Evolutionary conservation across 352 stramenopile species (phyloP), one percentile per base, ranked within the genome.

Genomic region (Phytopythium kandeliae): DNA sequence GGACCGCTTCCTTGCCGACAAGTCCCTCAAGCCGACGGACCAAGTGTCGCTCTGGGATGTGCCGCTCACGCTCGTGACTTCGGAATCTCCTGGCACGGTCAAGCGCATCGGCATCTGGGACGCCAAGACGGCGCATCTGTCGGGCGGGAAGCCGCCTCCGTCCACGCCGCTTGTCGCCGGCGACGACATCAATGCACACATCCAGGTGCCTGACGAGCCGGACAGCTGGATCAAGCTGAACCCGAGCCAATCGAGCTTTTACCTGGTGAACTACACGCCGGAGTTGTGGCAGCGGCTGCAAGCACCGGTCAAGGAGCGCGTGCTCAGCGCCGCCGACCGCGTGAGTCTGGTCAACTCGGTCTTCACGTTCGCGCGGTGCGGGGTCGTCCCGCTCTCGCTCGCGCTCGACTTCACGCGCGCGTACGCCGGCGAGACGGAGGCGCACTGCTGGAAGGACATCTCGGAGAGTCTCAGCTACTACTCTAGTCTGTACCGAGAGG

Each of bases 181-280:
- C 38, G 74, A 85, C n/a, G 75, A 93, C 13, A 91, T 97, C 69
- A 84, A 87, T 41, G 62, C 80, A 47, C 77, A 92, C 45, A 83
- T 95, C 16, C 67, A 86, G 44, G 41, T 97, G 2, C 56, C 51
- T 16, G 25, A 31, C 16, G 57, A 33, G 0, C 54, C 66, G 17
- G 69, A 71, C 21, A 69, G 67, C 11, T 99, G 89, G 90, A 78
- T 99, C 51, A 98, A 98, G 69, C 71, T 98, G 13, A 99, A 99
- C 75, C 86, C 86, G 16, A 85, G 86, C 54, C 95, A 98, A 58
- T 77, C 97, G 52, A 89, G 95, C 28, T 96, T 96, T 34, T 97
- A 98, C 71, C 71, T 97, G 19, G 92, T 98, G n/a, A 93, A 96
- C 48, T 97, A 97, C 63, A 83, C 86, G 6, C 63, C 76, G 6